Base-by-base conservation (phyloP, 176 grass and related monocot species). In the Bolboschoenus planiculmis region DNA sequence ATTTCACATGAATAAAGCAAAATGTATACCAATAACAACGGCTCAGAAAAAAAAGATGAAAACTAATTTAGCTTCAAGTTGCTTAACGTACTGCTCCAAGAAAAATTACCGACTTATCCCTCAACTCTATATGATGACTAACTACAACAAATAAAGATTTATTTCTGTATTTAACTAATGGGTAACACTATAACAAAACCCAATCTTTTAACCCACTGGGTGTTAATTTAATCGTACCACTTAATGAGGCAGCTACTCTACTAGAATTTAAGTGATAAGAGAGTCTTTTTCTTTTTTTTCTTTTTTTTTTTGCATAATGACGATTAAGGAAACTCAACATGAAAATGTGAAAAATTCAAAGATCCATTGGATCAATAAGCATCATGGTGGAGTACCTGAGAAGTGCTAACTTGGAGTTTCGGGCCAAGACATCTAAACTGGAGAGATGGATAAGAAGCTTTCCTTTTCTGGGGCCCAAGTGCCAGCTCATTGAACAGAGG, bases 351-450 rank as follows among this genome's bases (percentile, higher is more conserved):
- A 79, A 56, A n/a, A 37, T 55, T 36, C 51, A 30, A 57, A 79
- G 76, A 46, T 24, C 40, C 37, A 46, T 26, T 15, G 18, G 64
- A 44, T 73, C 39, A 46, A 11, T 47, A 44, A 72, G 70, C 23
- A 74, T 27, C 23, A 48, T 42, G 10, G 0, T 20, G 16, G 59
- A 39, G 58, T 95, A 99, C 96, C 96, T 95, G 91, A 82, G 91
- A 88, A 85, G 84, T 95, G 89, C 91, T 93, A 81, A 99, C 91
- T 79, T 93, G 89, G 84, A 99, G 92, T 86, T 86, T 93, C 47
- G 90, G 95, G 2, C 92, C 92, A 26, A 93, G 88, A 85, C 92
- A 91, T 95, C 95, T 98, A 83, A 95, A 98, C 53, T 95, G 90
- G 81, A 95, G 70, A 46, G 85, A 87, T 75, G 95, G 92, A 68